Evolutionary conservation across 768 basidiomycete genomes (phyloP), one percentile per base, ranked within the genome.

Genomic region (Omphalotus guepiniiformis): DNA sequence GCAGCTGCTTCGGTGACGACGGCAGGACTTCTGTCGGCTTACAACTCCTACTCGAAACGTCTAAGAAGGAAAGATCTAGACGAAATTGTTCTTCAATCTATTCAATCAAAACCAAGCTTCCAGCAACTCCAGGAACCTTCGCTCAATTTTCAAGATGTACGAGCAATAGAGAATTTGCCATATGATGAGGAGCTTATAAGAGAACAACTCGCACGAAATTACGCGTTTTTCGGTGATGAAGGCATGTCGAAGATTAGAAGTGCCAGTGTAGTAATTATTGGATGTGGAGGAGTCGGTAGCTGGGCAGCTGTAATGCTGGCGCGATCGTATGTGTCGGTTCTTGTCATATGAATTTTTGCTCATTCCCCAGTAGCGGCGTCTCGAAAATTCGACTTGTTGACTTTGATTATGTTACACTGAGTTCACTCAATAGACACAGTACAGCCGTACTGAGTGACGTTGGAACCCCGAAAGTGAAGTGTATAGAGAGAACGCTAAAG

Each of bases 201-300:
- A 42, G 94, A 99, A 60, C 85, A 96, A 64, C 75, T 99, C 38
- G 86, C 95, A 3, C 72, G 96, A 34, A 97, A 97, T 66, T 96
- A 95, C 57, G 83, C 88, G 7, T 97, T 98, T 67, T 87, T 98
- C 44, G 93, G 92, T 0, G 88, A 94, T 26, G 88, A 92, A 28
- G 80, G 80, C 32, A 95, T 97, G 90, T 63, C 67, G 8, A 83
- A 79, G 59, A 75, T 98, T 43, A 75, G 96, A 43, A 59, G 72
- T 7, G 79, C 82, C 11, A 79, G 73, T 4, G 93, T 97, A 1
- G 93, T 91, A 15, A 71, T 98, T 16, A 85, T 99, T 3, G 96
- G 96, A 5, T 92, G 93, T 54, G 96, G 96, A 49, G 95, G 96
- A 2, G 96, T 99, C 0, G 96, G 96, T 0, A 93, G 90, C 59